Conservation (phyloP, 805 yeast species). For the Helenozyma rhizophorensis region DNA sequence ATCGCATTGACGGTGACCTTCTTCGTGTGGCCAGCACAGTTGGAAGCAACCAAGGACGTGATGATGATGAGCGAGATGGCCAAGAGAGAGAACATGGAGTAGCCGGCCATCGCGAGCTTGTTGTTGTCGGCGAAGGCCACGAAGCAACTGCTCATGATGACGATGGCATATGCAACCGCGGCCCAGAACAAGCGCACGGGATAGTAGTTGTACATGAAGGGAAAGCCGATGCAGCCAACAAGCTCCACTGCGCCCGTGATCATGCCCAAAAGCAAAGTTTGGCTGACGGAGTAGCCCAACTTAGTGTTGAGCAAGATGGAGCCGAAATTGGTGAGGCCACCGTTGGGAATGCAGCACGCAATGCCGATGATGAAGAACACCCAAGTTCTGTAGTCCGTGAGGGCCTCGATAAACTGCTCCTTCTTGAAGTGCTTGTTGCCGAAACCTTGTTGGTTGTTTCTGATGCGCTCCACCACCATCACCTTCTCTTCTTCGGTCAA, state of each 20-base stretch:
- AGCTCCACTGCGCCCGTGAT: slow-evolving; percentile 48
- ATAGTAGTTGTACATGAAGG: slow-evolving; percentile 20
- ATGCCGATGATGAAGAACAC: slow-evolving; percentile 8
- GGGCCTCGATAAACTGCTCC: slow-evolving; percentile 34
- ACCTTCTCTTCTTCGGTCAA: slow-evolving; percentile 25
- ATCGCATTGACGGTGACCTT: slow-evolving; percentile 44
- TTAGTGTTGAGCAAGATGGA: slow-evolving; percentile 39
- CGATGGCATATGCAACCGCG: slow-evolving; percentile 18
- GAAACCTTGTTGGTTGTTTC: slow-evolving; percentile 37
- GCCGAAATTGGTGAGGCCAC: slow-evolving; percentile 50
- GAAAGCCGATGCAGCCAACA: slow-evolving; percentile 32
- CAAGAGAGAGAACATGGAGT: slow-evolving; percentile 28
- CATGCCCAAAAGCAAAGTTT: slow-evolving; percentile 41
- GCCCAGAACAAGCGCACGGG: slow-evolving; percentile 29
- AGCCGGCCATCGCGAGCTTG: slow-evolving; percentile 24
- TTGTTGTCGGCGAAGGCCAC: slow-evolving; percentile 37
- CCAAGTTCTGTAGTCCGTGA: slow-evolving; percentile 35
- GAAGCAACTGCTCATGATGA: slow-evolving; percentile 28
- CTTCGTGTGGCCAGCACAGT: slow-evolving; percentile 56
- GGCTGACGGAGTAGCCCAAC: slow-evolving; percentile 33
- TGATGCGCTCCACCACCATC: slow-evolving; percentile 17
- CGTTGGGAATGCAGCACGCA: slow-evolving; percentile 40
- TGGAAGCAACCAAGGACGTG: slow-evolving; percentile 39
- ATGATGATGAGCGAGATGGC: slow-evolving; percentile 30
- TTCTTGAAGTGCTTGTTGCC: slow-evolving; percentile 36